Base-by-base conservation (phyloP, 2,329 filamentous ascomycete species). In the Claviceps spartinae region DNA sequence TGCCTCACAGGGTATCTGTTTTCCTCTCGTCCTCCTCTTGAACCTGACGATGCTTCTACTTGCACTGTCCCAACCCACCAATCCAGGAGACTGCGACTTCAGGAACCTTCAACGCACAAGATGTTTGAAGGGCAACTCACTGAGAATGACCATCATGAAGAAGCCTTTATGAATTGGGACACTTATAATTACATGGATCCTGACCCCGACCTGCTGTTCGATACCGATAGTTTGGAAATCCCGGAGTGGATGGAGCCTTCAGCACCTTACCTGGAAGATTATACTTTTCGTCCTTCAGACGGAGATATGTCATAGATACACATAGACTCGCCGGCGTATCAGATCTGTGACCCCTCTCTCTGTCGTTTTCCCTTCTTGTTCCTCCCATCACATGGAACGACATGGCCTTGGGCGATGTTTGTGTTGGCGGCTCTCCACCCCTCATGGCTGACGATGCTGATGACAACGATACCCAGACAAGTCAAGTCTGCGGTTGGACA, bases 161-260 rank as follows among this genome's bases (percentile, higher is more conserved):
- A 54, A 54, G 50, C 53, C 53, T 16, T 41, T 26, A 16, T 44
- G 37, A 50, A 47, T 20, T 54, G 53, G 53, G 53, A 54, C 47
- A 44, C 44, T 36, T 52, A 46, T 18, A 50, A 42, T 36, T 52
- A 54, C 40, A 50, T 52, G 53, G 53, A 52, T 24, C 41, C 50
- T n/a, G 53, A 52, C 26, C 18, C 50, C 37, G 53, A 54, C 11
- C 49, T 50, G 14, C n/a, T 52, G 48, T 54, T 54, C 34, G 50
- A 52, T 36, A 36, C 43, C 14, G 50, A 52, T 11, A 40, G 30
- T 26, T 26, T 54, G 40, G 50, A 54, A 16, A 36, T 52, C 20
- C 50, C 53, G 6, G 48, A 52, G 18, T 54, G 53, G 53, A 45
- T 54, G 22, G 53, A 54, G 43, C 50, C 53, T 18, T 48, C 53